Evolutionary conservation across 306 rosid species (phyloP), one percentile per base, ranked within the genome.

Genomic region (Trifolium pratense): DNA sequence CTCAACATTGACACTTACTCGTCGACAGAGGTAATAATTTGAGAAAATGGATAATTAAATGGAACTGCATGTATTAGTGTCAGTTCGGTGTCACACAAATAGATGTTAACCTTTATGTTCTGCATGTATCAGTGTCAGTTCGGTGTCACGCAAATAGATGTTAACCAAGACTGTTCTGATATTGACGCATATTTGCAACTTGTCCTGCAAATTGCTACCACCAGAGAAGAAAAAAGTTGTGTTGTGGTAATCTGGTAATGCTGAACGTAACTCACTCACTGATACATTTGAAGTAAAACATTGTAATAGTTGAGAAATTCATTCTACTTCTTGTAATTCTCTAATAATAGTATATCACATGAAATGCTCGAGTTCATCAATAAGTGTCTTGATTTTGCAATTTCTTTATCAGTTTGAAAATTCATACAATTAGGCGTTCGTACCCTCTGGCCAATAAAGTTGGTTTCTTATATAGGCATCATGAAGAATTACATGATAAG

Each of bases 401-500:
- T 66, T 37, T 53, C 18, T 31, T 66, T 14, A 21, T 46, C 68
- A 23, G 37, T 39, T 21, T 32, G 9, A 59, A 14, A 73, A 2
- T 70, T 66, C 69, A 48, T 66, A 10, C 34, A 65, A 52, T 52
- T 43, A 39, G 20, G 20, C 7, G 15, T 56, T 43, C n/a, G 4
- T 48, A 29, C 17, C 17, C 3, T 25, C 40, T 43, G 25, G 91
- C 93, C 0, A 93, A 91, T 61, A 95, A 79, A 85, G 91, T 95
- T 40, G 64, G 85, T 71, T 87, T 82, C 87, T 86, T 95, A 81
- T 92, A 87, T 45, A 87, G 84, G 82, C 89, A 88, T 59, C 93
- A 88, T 0, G 90, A 89, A 80, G 98, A 91, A 67, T 87, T 91
- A 58, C 97, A 81, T 14, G 97, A 83, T 60, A 91, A 91, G 84